phyloP scores from a whole-genome alignment of 768 basidiomycete genomes.

The Lentinula sp. region DNA sequence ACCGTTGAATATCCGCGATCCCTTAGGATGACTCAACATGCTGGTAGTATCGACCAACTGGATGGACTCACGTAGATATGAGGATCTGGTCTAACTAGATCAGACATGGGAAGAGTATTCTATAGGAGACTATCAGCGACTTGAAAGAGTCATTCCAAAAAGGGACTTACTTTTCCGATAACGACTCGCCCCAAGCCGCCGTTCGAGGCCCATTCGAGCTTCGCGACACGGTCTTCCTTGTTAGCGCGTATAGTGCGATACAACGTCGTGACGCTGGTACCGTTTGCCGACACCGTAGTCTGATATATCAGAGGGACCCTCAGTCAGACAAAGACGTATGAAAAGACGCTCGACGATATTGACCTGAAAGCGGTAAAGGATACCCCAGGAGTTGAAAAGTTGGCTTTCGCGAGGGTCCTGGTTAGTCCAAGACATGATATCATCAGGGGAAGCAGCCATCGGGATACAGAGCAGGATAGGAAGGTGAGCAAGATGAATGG shows the following conservation, averaged over 20 bases:
- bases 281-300: conserved; percentile 60
- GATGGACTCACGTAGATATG: conserved; percentile 45
- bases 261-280: conserved; percentile 69
- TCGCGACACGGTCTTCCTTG: conserved; percentile 85
- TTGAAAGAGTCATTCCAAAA: not conserved
- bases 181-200: conserved; percentile 81
- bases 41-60: conserved; percentile 7
- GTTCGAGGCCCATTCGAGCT: conserved; percentile 80
- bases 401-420: conserved; percentile 80
- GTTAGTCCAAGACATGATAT: conserved; percentile 83
- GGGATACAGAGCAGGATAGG: conserved; percentile 14
- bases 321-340: conserved; percentile 7
- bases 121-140: conserved; percentile 26
- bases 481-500: conserved; percentile 18
- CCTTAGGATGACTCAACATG: conserved; percentile 28
- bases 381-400: conserved; percentile 77
- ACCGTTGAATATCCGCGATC: conserved; percentile 67
- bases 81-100: conserved; percentile 70
- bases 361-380: conserved; percentile 78
- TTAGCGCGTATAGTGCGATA: conserved; percentile 78
- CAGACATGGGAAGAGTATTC: conserved; percentile 77
- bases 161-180: conserved; percentile 66
- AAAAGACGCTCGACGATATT: conserved; percentile 14
- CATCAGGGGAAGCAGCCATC: conserved; percentile 52
- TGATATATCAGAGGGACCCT: conserved; percentile 26